These are phyloP conservation scores for Apiospora koreana DNA, from an alignment of 2,329 filamentous ascomycete species.

Conservation along the genomic window DNA sequence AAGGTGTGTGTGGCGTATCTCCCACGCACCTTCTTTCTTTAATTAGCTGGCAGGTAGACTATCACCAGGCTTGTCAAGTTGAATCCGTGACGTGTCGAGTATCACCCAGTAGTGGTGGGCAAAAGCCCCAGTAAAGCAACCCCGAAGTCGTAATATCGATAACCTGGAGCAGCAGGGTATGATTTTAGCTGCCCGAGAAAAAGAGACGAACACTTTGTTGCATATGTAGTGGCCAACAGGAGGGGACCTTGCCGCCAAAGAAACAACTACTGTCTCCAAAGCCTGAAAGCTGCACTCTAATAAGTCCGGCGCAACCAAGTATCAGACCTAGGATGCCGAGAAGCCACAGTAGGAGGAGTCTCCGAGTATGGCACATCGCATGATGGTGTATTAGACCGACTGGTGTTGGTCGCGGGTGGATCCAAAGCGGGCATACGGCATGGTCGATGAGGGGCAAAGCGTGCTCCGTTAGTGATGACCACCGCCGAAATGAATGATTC, in stretches of 20 bases:
- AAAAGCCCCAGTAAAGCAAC: neutral
- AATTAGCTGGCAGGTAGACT: neutral
- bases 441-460: neutral
- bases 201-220: neutral
- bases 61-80: neutral
- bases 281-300: slow-evolving; percentile 1
- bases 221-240: neutral
- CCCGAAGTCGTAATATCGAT: slow-evolving; percentile 1
- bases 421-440: neutral
- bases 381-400: slow-evolving; percentile 4
- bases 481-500: neutral
- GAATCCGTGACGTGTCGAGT: slow-evolving; percentile 7
- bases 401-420: neutral
- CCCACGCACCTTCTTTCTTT: slow-evolving; percentile 1
- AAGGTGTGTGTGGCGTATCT: neutral
- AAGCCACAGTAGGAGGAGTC: neutral
- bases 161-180: slow-evolving; percentile 5
- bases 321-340: slow-evolving; percentile 1
- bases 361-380: neutral
- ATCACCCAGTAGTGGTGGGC: slow-evolving; percentile 5
- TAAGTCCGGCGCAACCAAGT: neutral
- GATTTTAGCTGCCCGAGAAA: neutral
- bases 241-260: neutral
- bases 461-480: neutral
- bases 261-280: slow-evolving; percentile 5